Conservation (phyloP, 441 rosid species). For the Adansonia gregorii region DNA sequence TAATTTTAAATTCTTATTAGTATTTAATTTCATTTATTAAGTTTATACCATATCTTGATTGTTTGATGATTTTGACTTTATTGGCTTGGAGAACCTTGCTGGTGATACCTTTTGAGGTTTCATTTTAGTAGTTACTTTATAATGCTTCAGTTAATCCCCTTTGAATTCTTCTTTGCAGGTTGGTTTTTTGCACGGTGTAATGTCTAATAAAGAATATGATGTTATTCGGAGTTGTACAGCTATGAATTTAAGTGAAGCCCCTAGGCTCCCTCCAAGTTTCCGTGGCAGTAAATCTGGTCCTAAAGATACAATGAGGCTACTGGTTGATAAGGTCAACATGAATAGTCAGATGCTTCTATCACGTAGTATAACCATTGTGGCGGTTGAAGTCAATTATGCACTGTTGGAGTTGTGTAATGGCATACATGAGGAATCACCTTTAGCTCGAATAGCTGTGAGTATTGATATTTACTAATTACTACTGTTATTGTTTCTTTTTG, state of each 20-base stretch:
- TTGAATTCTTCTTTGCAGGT: conserved; percentile 62
- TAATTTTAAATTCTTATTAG: neutral
- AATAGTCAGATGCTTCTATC: conserved; percentile 87
- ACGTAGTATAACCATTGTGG: conserved; percentile 79
- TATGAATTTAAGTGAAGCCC: conserved; percentile 83
- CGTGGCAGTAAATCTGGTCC: conserved; percentile 78
- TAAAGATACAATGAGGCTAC: conserved; percentile 71
- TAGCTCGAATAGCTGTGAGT: conserved; percentile 91
- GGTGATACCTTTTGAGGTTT: neutral
- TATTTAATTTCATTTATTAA: neutral
- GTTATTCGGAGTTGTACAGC: conserved; percentile 66
- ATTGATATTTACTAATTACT: conserved; percentile 21
- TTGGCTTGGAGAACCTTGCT: neutral
- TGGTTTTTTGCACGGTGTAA: conserved; percentile 78
- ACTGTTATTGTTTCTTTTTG: conserved; percentile 5
- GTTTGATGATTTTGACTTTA: neutral
- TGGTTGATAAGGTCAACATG: conserved; percentile 87
- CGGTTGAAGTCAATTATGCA: conserved; percentile 87
- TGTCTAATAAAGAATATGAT: conserved; percentile 91
- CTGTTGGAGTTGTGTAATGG: conserved; percentile 92
- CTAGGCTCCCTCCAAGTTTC: conserved; percentile 91
- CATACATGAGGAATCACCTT: conserved; percentile 76
- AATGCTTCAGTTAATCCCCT: conserved; percentile 19
- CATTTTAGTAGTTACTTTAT: neutral
- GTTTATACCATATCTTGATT: neutral